A percentile compares a stretch with the other conserved stretches of the same genome.
These are phyloP conservation scores for Coemansia guatemalensis DNA, from an alignment of 192 early-diverging fungal species.

Conservation along the genomic window DNA sequence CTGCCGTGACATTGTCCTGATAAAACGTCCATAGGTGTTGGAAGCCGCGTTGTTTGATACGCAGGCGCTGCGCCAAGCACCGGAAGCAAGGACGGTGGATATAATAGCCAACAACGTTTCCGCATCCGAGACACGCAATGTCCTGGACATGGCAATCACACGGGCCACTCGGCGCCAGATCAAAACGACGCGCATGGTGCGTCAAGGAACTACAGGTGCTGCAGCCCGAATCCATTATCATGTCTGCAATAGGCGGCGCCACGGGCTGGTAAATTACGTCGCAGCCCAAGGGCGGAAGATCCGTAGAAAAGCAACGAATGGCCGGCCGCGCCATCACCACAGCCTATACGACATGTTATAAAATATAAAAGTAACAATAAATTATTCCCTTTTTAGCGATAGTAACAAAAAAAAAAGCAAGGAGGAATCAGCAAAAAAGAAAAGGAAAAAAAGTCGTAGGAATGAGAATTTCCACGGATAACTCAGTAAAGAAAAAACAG, in stretches of 20 bases:
- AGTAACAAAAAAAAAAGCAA: not conserved
- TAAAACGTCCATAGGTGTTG: conserved; percentile 55
- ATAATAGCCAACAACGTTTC: conserved; percentile 50
- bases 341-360: conserved; percentile 13
- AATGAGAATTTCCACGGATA: not conserved
- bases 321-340: conserved; percentile 50
- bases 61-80: conserved; percentile 48
- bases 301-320: conserved; percentile 48
- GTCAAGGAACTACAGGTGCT: conserved; percentile 38
- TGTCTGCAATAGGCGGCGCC: conserved; percentile 30
- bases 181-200: conserved; percentile 48
- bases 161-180: conserved; percentile 44
- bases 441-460: not conserved
- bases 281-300: conserved; percentile 49
- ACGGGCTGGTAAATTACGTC: conserved; percentile 45
- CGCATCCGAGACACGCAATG: conserved; percentile 50
- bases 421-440: conserved; percentile 2
- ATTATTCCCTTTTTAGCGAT: not conserved
- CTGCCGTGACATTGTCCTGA: conserved; percentile 44
- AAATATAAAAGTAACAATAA: not conserved
- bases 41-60: conserved; percentile 51
- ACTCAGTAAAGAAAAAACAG: not conserved
- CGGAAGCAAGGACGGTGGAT: conserved; percentile 53
- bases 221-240: conserved; percentile 35
- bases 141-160: conserved; percentile 55